Evolutionary conservation across 2,329 filamentous ascomycete genomes (phyloP).

Genomic region (Tympanopsis confertula): DNA sequence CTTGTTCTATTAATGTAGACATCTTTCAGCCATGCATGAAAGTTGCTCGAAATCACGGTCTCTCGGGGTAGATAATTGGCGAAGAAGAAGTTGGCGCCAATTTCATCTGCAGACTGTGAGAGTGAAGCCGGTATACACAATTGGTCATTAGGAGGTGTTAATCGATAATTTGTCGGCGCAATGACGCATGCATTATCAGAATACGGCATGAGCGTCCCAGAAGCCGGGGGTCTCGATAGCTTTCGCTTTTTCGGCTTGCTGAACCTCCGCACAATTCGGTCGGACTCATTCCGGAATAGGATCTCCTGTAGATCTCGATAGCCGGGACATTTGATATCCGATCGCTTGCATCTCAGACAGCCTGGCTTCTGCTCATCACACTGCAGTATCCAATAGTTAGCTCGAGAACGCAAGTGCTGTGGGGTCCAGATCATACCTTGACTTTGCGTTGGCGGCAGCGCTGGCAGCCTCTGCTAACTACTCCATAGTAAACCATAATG

Average conservation of each 20-base stretch:
- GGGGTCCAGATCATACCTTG: constrained; percentile 7
- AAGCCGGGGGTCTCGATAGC: neutral
- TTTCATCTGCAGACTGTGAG: constrained; percentile 5
- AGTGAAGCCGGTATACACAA: constrained; percentile 3
- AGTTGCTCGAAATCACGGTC: constrained; percentile 7
- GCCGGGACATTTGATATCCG: constrained; percentile 10
- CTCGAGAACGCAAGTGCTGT: neutral
- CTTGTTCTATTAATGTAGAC: constrained; percentile 5
- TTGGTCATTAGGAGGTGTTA: constrained; percentile 1
- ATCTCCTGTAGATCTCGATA: constrained; percentile 11
- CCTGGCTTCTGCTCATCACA: constrained; percentile 12
- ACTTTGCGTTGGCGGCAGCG: constrained; percentile 13
- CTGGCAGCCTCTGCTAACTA: constrained; percentile 12
- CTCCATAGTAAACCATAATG: constrained; percentile 10
- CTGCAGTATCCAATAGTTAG: constrained; percentile 5
- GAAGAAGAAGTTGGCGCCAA: constrained; percentile 11
- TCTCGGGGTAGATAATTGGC: constrained; percentile 9
- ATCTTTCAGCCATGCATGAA: constrained; percentile 8
- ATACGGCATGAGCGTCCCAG: no score
- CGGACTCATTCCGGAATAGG: constrained; percentile 13
- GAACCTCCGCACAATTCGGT: constrained; percentile 8
- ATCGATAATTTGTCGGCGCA: no score
- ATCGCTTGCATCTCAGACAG: constrained; percentile 12
- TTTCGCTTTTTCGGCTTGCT: neutral
- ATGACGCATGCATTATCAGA: no score